phyloP scores from a whole-genome alignment of 176 grass and related monocot genomes.

The Echinochloa phyllopogon region DNA sequence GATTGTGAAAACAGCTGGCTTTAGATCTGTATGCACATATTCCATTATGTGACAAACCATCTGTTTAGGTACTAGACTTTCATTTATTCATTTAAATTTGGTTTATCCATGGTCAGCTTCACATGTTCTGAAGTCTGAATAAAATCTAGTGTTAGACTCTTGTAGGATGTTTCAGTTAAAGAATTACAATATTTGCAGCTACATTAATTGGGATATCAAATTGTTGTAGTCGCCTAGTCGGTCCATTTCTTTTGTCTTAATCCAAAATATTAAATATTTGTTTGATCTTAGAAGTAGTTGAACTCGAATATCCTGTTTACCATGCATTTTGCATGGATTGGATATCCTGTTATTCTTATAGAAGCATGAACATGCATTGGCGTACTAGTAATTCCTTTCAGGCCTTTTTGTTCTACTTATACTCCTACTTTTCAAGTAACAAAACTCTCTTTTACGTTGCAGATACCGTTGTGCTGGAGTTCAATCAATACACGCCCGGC shows the following conservation, averaged over 20 bases:
- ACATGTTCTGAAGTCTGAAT: conserved; percentile 4
- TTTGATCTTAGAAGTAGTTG: background rate
- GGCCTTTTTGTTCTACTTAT: background rate
- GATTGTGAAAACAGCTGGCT: conserved; percentile 19
- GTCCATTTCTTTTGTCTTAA: conserved; percentile 23
- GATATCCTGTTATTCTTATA: background rate
- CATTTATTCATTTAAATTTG: background rate
- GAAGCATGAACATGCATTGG: background rate
- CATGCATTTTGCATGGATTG: background rate
- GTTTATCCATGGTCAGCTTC: conserved; percentile 12
- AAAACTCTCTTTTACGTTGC: background rate
- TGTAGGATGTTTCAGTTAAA: conserved; percentile 8
- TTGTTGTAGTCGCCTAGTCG: background rate
- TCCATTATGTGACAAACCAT: background rate
- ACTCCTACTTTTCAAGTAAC: background rate
- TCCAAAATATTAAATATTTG: conserved; percentile 6
- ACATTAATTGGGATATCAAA: background rate
- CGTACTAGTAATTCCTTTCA: background rate
- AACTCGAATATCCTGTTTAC: background rate
- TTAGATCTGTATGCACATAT: conserved; percentile 16
- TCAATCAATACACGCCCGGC: conserved; percentile 88
- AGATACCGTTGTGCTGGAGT: conserved; percentile 81
- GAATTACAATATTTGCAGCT: background rate
- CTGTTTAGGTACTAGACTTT: conserved; percentile 19
- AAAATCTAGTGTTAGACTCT: background rate